Evolutionary conservation across 805 yeast species (phyloP).

Genomic region (Barnettozyma vustinii): DNA sequence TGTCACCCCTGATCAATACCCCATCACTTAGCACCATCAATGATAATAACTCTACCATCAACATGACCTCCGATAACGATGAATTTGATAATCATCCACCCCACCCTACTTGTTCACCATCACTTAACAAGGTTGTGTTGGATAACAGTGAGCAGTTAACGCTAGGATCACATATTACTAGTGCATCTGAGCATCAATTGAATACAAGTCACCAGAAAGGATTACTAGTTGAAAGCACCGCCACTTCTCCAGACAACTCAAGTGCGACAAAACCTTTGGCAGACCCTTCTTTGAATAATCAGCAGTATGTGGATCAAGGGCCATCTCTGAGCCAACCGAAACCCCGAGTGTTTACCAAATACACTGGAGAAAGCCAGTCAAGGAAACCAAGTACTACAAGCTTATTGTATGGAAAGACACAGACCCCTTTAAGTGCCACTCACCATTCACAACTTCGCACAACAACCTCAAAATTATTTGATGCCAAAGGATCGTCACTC

Average conservation of each 20-base stretch:
- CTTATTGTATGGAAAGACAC: conserved; percentile 2
- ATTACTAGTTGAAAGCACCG: neutral
- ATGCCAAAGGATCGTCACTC: conserved; percentile 65
- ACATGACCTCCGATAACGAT: conserved; percentile 4
- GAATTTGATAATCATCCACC: conserved; percentile 6
- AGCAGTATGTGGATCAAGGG: neutral
- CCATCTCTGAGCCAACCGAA: conserved; percentile 6
- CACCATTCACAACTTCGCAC: conserved; percentile 42
- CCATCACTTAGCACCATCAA: conserved; percentile 2
- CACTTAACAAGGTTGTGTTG: neutral
- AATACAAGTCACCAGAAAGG: neutral
- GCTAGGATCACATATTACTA: neutral
- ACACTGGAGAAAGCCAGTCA: conserved; percentile 12
- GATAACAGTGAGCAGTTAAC: neutral
- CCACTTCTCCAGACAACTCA: neutral
- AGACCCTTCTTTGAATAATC: neutral
- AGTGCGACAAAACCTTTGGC: neutral
- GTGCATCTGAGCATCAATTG: neutral
- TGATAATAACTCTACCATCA: conserved; percentile 5
- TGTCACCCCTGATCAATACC: neutral
- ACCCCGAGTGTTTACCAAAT: conserved; percentile 17
- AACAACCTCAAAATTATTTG: conserved; percentile 70
- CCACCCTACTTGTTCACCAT: conserved; percentile 3
- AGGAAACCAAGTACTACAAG: conserved; percentile 18
- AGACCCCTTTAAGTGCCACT: neutral